Evolutionary conservation across 257 asterid species (phyloP).

Genomic region (Echium plantagineum): DNA sequence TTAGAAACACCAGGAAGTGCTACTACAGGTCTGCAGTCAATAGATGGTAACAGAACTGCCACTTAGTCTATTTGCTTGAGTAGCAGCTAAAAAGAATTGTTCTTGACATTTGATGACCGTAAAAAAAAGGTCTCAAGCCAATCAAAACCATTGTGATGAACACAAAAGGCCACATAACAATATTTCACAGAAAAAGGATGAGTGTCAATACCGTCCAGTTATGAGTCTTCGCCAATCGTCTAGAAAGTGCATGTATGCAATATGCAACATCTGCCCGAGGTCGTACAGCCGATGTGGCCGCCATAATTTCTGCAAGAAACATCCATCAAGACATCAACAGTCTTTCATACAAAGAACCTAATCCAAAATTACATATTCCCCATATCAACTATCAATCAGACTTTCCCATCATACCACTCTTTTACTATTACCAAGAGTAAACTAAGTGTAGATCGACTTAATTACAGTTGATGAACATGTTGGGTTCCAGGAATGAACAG

Average conservation of each 20-base stretch:
- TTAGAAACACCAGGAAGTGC: too few species aligned
- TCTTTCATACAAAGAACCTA: neutral
- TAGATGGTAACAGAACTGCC: too few species aligned
- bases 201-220: constrained; percentile 83
- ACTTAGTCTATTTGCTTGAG: too few species aligned
- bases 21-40: too few species aligned
- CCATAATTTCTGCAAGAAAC: constrained; percentile 75
- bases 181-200: neutral
- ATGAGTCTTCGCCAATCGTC: constrained; percentile 86
- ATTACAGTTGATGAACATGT: neutral
- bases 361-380: too few species aligned
- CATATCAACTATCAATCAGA: too few species aligned
- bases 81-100: too few species aligned
- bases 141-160: neutral
- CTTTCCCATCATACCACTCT: neutral
- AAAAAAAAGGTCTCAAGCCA: neutral
- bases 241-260: constrained; percentile 82
- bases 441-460: neutral
- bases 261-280: constrained; percentile 95
- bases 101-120: neutral
- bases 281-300: constrained; percentile 58
- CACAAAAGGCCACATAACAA: neutral
- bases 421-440: too few species aligned
- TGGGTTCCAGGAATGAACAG: neutral
- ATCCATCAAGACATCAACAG: constrained; percentile 9